Evolutionary conservation across 768 basidiomycete species (phyloP).

Genomic region (Boletus bicolor): DNA sequence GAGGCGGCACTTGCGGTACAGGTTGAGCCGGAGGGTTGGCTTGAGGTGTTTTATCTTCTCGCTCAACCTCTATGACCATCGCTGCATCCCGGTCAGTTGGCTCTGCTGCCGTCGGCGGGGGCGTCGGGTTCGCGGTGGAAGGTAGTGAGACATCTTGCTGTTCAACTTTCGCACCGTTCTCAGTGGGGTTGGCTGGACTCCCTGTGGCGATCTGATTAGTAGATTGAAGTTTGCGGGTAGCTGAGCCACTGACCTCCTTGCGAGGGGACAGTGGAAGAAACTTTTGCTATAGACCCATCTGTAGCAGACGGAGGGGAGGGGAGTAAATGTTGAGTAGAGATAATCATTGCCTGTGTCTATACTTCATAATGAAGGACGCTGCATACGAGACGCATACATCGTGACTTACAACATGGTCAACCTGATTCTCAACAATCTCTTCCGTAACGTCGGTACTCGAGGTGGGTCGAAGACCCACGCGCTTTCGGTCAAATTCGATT

Average conservation of each 20-base stretch:
- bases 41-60: conserved; percentile 35
- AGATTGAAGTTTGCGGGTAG: neutral
- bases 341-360: conserved; percentile 88
- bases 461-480: conserved; percentile 45
- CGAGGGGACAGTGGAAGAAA: conserved; percentile 20
- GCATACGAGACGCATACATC: neutral
- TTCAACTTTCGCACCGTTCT: conserved; percentile 31
- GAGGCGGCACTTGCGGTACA: conserved; percentile 11
- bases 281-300: conserved; percentile 26
- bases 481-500: conserved; percentile 84
- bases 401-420: conserved; percentile 49
- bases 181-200: conserved; percentile 20
- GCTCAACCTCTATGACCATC: conserved; percentile 48
- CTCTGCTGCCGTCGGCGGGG: conserved; percentile 24
- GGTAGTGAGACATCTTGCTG: conserved; percentile 35
- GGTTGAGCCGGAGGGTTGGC: conserved; percentile 28
- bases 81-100: conserved; percentile 29
- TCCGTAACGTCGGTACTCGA: conserved; percentile 65
- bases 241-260: conserved; percentile 25
- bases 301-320: conserved; percentile 37
- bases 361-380: conserved; percentile 1
- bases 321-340: conserved; percentile 79
- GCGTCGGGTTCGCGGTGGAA: conserved; percentile 32
- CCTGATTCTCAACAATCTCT: conserved; percentile 60
- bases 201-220: conserved; percentile 12